A percentile compares a stretch with the other conserved stretches of the same genome.
Conservation (phyloP, 495 filamentous ascomycete species). For the Xylaria longipes region DNA sequence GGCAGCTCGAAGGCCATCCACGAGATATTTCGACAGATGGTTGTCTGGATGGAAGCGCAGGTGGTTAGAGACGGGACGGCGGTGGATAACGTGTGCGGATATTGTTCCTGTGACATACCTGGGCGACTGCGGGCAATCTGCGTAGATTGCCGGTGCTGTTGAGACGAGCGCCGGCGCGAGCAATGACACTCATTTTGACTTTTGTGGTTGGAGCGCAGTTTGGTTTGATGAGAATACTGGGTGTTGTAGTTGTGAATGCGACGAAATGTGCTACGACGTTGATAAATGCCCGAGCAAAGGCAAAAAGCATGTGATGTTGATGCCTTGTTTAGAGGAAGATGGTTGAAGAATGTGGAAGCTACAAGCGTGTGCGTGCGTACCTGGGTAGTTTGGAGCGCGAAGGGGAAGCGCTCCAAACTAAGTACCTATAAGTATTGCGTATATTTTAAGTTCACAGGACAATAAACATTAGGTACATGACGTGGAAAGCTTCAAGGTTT, state of each 20-base stretch:
- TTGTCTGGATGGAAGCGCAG: neutral
- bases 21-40: constrained; percentile 24
- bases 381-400: neutral
- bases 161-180: constrained; percentile 3
- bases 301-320: neutral
- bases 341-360: constrained; percentile 5
- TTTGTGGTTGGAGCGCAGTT: neutral
- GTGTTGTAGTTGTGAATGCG: neutral
- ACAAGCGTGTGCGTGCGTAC: neutral
- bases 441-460: neutral
- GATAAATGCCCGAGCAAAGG: neutral
- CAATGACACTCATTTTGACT: neutral
- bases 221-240: neutral
- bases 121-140: neutral
- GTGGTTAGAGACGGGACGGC: neutral
- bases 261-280: neutral
- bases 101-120: neutral
- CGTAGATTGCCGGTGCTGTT: neutral
- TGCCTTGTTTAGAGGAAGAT: neutral
- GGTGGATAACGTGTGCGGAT: neutral
- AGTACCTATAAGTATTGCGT: neutral
- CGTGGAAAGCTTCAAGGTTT: neutral
- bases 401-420: neutral
- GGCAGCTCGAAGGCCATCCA: constrained; percentile 41
- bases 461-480: neutral